A percentile compares a stretch with the other conserved stretches of the same genome.
Conservation (phyloP, 805 yeast species). For the Wickerhamomyces hampshirensis region DNA sequence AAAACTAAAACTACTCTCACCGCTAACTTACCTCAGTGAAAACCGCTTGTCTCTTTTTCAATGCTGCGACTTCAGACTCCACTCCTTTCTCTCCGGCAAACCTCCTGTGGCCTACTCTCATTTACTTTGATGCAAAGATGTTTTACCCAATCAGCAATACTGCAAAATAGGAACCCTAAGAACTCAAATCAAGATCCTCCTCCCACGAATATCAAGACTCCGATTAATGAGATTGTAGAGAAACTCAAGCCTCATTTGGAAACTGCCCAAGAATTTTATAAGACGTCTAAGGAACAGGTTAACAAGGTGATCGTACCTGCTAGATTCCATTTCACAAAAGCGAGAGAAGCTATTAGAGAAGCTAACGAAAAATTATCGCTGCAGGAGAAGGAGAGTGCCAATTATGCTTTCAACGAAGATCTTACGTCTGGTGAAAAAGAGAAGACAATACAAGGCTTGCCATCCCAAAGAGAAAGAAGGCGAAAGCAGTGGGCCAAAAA, state of each 20-base stretch:
- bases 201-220: too few relatives aligned
- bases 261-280: constrained; percentile 13
- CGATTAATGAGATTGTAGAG: constrained; percentile 11
- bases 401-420: constrained; percentile 33
- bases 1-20: too few relatives aligned
- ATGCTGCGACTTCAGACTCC: too few relatives aligned
- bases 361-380: constrained; percentile 33
- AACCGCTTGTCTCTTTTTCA: too few relatives aligned
- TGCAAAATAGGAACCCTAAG: too few relatives aligned
- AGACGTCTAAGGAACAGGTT: constrained; percentile 12
- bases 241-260: constrained; percentile 20
- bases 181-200: too few relatives aligned
- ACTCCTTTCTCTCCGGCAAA: too few relatives aligned
- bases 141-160: too few relatives aligned
- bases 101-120: too few relatives aligned
- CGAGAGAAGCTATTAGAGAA: constrained; percentile 30
- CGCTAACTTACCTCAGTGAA: too few relatives aligned
- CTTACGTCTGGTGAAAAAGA: constrained; percentile 11
- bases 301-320: constrained; percentile 11
- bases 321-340: constrained; percentile 22
- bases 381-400: constrained; percentile 32
- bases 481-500: constrained; percentile 39
- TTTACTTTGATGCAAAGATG: too few relatives aligned
- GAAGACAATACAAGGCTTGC: constrained; percentile 33
- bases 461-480: constrained; percentile 40